Base-by-base conservation (phyloP, 1,284 basidiomycete genomes). In the Irpex lacteus region DNA sequence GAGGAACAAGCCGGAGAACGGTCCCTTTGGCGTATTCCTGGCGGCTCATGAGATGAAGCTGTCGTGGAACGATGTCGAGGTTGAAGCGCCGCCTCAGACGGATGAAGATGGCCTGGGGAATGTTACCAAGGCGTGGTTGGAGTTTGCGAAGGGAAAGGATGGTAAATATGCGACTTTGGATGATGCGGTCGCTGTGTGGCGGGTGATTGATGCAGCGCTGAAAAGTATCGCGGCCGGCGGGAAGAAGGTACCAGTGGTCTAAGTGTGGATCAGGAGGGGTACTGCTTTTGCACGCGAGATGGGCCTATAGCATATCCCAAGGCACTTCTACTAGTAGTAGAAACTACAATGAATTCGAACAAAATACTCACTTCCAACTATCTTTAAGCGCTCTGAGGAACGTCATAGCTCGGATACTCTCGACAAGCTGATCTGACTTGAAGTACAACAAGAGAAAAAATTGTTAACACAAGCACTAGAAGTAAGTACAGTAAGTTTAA, bases 121-220 rank as follows among this genome's bases (percentile, higher is more conserved):
- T 44, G 15, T 54, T 6, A 66, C 56, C 0, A 64, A 62, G 32
- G 67, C 62, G 18, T 77, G 74, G 75, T 75, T 72, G 26, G 75
- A 67, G 60, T 74, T 69, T 66, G 75, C 81, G 40, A 76, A 74
- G 66, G 79, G 79, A 62, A 76, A 77, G 52, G 76, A 75, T 13
- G 59, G 62, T 2, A 5, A 38, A 3, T 73, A 71, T 65, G 65
- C 73, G 32, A 75, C 73, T 1, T 67, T 77, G 21, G 77, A 78
- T 18, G 75, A 77, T 58, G 75, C 76, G 18, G 63, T 65, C 5
- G 49, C n/a, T 21, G 15, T 54, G 26, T 56, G 59, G 34, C 60
- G 60, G 18, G 60, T 62, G 8, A 36, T 65, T 1, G 65, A 66
- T 19, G 65, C 61, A 47, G 58, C 53, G 1, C 50, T 60, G 37